Conservation (phyloP, 1,139 yeast species). For the Sugiyamaella castrensis region DNA sequence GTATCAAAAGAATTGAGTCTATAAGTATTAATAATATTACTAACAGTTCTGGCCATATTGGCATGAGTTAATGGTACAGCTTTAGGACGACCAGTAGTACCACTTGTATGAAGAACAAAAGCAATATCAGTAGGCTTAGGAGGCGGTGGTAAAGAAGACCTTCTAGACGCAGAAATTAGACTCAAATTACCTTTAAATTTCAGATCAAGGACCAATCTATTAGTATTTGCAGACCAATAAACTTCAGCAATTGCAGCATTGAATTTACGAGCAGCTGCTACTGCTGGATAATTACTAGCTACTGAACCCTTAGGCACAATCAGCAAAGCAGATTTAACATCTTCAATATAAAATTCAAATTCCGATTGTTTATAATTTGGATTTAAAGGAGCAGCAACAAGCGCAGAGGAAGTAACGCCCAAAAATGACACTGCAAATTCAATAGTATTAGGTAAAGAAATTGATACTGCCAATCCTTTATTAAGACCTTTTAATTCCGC, state of each 20-base stretch:
- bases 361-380: constrained; percentile 57
- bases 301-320: constrained; percentile 53
- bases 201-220: constrained; percentile 28
- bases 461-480: constrained; percentile 51
- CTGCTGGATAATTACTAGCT: constrained; percentile 42
- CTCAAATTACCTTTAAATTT: constrained; percentile 24
- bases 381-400: constrained; percentile 64
- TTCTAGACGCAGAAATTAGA: constrained; percentile 8
- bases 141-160: constrained; percentile 40
- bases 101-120: constrained; percentile 63
- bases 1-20: constrained; percentile 47
- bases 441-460: constrained; percentile 56
- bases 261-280: constrained; percentile 49
- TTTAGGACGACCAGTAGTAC: constrained; percentile 70
- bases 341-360: constrained; percentile 59
- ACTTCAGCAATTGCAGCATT: constrained; percentile 50
- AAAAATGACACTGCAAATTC: constrained; percentile 56
- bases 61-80: constrained; percentile 65
- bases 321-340: constrained; percentile 53
- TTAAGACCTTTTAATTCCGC: constrained; percentile 31
- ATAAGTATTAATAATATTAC: constrained; percentile 56
- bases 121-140: constrained; percentile 51
- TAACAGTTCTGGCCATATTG: constrained; percentile 56
- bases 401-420: constrained; percentile 52
- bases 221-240: constrained; percentile 40